phyloP scores from a whole-genome alignment of 2,329 filamentous ascomycete genomes.

The Metarhizium sp. region DNA sequence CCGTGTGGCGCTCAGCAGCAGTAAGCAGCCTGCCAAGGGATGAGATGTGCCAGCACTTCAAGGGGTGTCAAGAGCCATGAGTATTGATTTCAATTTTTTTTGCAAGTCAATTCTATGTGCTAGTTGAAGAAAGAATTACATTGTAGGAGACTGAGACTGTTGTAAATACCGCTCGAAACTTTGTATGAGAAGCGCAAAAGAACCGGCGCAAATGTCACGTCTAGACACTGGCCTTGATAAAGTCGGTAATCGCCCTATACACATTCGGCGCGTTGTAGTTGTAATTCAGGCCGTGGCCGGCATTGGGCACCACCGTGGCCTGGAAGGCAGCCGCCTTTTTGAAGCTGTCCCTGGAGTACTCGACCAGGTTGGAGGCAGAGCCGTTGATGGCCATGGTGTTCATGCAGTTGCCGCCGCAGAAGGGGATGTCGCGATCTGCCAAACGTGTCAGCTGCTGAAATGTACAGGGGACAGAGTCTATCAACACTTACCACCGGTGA shows the following conservation, averaged over 20 bases:
- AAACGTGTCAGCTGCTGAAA: background rate
- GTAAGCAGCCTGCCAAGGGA: no score
- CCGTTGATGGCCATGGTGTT: conserved; percentile 28
- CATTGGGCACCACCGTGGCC: conserved; percentile 41
- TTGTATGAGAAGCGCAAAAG: no score
- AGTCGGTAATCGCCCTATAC: conserved; percentile 28
- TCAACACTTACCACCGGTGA: conserved; percentile 40
- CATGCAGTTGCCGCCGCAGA: conserved; percentile 53
- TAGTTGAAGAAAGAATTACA: no score
- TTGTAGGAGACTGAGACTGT: no score
- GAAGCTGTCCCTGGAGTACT: conserved; percentile 30
- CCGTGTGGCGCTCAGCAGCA: no score
- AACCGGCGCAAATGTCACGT: no score
- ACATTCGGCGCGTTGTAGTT: conserved; percentile 23
- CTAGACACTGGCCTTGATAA: conserved; percentile 8
- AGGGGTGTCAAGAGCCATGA: no score
- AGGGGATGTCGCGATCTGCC: conserved; percentile 39
- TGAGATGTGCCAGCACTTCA: no score
- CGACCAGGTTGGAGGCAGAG: conserved; percentile 31
- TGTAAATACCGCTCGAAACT: no score
- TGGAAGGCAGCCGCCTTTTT: conserved; percentile 38
- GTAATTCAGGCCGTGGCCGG: conserved; percentile 43
- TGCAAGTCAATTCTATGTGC: no score
- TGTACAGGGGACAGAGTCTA: no score
- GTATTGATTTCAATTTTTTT: no score